Conservation (phyloP, 306 rosid species). For the Cucurbita ficifolia region DNA sequence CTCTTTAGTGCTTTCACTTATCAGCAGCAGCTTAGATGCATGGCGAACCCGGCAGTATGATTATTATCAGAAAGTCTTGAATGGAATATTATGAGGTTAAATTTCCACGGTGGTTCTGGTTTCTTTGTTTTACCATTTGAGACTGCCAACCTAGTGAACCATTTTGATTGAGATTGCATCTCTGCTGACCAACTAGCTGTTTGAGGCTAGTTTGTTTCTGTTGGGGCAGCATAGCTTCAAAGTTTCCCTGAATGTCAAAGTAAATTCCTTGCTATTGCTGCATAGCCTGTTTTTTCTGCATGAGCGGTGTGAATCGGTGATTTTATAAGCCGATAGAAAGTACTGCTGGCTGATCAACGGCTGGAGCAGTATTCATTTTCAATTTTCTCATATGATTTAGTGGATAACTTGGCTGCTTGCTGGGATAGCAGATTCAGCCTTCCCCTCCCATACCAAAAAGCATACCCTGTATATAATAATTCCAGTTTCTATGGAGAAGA, state of each 20-base stretch:
- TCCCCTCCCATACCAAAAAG: background rate
- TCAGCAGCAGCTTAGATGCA: slow-evolving; percentile 97
- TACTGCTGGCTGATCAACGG: background rate
- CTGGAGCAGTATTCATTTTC: background rate
- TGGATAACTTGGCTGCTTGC: slow-evolving; percentile 5
- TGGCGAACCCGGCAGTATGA: slow-evolving; percentile 99
- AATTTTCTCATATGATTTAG: slow-evolving; percentile 4
- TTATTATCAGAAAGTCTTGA: slow-evolving; percentile 91
- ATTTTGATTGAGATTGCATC: slow-evolving; percentile 1
- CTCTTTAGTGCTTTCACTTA: slow-evolving; percentile 88
- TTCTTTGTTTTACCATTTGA: slow-evolving; percentile 14
- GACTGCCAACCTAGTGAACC: slow-evolving; percentile 18
- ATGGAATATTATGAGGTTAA: slow-evolving; percentile 74
- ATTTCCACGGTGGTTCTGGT: slow-evolving; percentile 18
- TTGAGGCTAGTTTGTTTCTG: slow-evolving; percentile 1
- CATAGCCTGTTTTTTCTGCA: background rate
- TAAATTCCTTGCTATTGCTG: background rate
- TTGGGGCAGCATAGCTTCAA: background rate
- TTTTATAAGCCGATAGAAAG: background rate
- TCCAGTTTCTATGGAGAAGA: slow-evolving; percentile 1
- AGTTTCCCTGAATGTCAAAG: slow-evolving; percentile 5
- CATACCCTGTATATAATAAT: slow-evolving; percentile 4
- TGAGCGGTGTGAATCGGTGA: background rate
- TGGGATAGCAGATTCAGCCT: slow-evolving; percentile 2
- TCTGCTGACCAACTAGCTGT: background rate